These are phyloP conservation scores for Carallia pectinifolia DNA, from an alignment of 345 rosid genomes.

Conservation along the genomic window DNA sequence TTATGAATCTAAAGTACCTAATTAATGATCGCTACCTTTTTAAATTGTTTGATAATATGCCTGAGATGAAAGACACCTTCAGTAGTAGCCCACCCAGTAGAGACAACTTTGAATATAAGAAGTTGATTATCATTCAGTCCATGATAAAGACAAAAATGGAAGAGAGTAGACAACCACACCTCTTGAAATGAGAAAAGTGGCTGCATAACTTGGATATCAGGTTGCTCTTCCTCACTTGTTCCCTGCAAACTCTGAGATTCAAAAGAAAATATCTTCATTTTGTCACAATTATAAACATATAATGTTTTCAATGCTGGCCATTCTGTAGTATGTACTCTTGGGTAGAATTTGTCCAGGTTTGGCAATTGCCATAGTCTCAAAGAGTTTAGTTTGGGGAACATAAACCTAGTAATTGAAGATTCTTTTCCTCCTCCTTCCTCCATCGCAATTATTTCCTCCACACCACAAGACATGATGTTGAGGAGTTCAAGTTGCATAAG, in stretches of 20 bases:
- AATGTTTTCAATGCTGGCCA: slow-evolving; percentile 12
- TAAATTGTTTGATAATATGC: too few relatives aligned
- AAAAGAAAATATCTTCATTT: background rate
- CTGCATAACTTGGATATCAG: background rate
- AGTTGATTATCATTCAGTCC: too few relatives aligned
- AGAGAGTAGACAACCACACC: background rate
- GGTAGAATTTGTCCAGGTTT: slow-evolving; percentile 12
- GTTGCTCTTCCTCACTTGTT: background rate
- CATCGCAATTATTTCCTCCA: slow-evolving; percentile 17
- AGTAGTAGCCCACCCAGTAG: too few relatives aligned
- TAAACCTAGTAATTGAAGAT: background rate
- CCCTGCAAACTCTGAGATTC: background rate
- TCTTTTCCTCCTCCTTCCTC: slow-evolving; percentile 4
- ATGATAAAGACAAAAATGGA: too few relatives aligned
- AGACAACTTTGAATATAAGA: too few relatives aligned
- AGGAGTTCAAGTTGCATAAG: slow-evolving; percentile 18
- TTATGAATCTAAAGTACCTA: too few relatives aligned
- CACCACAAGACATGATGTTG: background rate
- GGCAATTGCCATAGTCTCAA: background rate
- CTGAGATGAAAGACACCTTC: too few relatives aligned
- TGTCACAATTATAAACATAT: background rate
- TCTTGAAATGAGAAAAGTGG: background rate
- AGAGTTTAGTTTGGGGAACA: slow-evolving; percentile 13
- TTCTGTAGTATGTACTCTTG: slow-evolving; percentile 1
- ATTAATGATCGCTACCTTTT: too few relatives aligned